phyloP scores from a whole-genome alignment of 192 early-diverging fungal genomes.

The Coemansia sp. region DNA sequence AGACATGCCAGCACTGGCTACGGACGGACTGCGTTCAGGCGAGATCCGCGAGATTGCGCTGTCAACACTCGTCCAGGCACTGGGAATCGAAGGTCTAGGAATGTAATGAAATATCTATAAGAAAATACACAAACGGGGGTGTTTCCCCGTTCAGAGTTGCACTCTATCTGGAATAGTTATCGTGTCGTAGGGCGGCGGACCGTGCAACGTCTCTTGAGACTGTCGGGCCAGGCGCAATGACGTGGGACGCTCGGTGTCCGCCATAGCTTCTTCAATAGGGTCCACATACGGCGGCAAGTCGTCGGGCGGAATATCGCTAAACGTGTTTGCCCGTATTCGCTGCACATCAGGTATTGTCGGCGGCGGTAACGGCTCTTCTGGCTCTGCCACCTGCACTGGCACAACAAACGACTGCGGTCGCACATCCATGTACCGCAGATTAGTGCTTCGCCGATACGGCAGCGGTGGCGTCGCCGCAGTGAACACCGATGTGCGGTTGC shows the following conservation, averaged over 20 bases:
- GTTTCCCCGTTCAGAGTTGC: neutral
- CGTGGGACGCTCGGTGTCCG: neutral
- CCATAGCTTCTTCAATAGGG: conserved; percentile 48
- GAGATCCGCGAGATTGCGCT: conserved; percentile 34
- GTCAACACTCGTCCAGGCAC: conserved; percentile 36
- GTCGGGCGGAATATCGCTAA: conserved; percentile 40
- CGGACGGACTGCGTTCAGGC: neutral
- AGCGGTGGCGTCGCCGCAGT: conserved; percentile 5
- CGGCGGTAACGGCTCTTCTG: neutral
- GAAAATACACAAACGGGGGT: neutral
- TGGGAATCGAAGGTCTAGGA: conserved; percentile 49
- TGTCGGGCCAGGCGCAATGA: neutral
- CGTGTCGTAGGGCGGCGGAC: conserved; percentile 41
- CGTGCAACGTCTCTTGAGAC: neutral
- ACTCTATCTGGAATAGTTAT: conserved; percentile 10
- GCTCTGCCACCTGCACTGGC: neutral
- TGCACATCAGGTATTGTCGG: conserved; percentile 7
- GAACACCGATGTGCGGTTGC: conserved; percentile 11
- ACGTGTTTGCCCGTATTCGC: conserved; percentile 33
- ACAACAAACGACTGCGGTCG: neutral
- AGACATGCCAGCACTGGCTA: neutral
- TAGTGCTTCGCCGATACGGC: conserved; percentile 2
- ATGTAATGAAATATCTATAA: conserved; percentile 25
- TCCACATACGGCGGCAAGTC: conserved; percentile 50
- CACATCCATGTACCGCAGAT: neutral